Base-by-base conservation (phyloP, 805 yeast species). In the Ogataea zsoltii region DNA sequence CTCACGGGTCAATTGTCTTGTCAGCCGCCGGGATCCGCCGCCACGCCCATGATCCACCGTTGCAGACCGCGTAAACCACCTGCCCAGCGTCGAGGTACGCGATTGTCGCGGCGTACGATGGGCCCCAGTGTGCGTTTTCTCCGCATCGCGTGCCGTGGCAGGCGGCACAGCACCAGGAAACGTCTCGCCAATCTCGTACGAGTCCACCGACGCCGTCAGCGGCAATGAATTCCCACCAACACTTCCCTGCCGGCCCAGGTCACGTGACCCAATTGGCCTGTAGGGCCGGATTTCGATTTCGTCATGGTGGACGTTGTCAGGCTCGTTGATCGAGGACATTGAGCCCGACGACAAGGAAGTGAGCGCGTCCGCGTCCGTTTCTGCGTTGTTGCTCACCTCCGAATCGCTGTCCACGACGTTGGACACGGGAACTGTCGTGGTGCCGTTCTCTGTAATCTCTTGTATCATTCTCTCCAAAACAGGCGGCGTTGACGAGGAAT, bases 1-100 rank as follows among this genome's bases (percentile, higher is more conserved):
- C 12, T 44, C 48, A 14, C 46, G 45, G 1, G 55, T 46, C 26
- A 54, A 33, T 32, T 54, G 57, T n/a, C 56, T 33, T 14, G 47
- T 49, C 10, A 46, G 18, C 14, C 28, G 33, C 31, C 49, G 41
- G 12, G 30, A 4, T 4, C 33, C 36, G 4, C 29, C 16, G 2
- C 25, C 21, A 16, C 4, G 17, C 5, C 14, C 17, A 12, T 12
- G n/a, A 19, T 41, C 44, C 38, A 21, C 18, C 17, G 31, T 19
- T n/a, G 33, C 46, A 13, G 42, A 31, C 10, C 34, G 15, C 18
- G 38, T 39, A 12, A 46, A 32, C 50, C 50, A 46, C 11, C 44
- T 38, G 9, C 42, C 37, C 11, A 42, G 32, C 9, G 50, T 42
- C 2, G 47, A 39, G 2, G 42, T 28, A 10, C 50, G 32, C 16